phyloP scores from a whole-genome alignment of 805 yeast species.

The Hanseniaspora thailandica region DNA sequence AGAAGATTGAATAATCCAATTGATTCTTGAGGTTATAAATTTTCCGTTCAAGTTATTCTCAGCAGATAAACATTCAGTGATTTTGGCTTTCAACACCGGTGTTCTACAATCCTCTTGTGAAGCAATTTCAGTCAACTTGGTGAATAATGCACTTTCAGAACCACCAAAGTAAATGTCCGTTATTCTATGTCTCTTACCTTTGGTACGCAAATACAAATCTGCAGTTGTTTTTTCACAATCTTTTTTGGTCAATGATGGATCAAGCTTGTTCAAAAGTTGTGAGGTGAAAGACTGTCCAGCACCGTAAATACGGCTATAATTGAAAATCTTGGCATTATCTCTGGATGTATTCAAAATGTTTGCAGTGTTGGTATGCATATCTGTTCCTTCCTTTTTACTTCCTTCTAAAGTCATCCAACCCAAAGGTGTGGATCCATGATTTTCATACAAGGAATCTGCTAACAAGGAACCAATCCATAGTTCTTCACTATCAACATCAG shows the following conservation, averaged over 20 bases:
- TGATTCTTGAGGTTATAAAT: constrained; percentile 79
- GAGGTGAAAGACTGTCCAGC: constrained; percentile 91
- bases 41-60: constrained; percentile 44
- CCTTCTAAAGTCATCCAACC: constrained; percentile 99
- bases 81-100: constrained; percentile 86
- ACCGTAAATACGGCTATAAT: constrained; percentile 94
- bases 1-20: constrained; percentile 96
- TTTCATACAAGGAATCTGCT: constrained; percentile 78
- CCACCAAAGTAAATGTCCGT: constrained; percentile 65
- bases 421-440: constrained; percentile 92
- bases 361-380: constrained; percentile 89
- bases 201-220: constrained; percentile 64
- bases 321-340: constrained; percentile 87
- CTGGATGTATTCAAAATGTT: constrained; percentile 76
- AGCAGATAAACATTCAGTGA: constrained; percentile 68
- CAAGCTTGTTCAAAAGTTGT: constrained; percentile 70
- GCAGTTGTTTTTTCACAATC: constrained; percentile 55
- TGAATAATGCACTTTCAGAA: constrained; percentile 83
- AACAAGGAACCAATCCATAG: constrained; percentile 93
- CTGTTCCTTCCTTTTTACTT: constrained; percentile 80
- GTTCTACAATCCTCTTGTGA: constrained; percentile 69
- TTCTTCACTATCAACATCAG: constrained; percentile 97
- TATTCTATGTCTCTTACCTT: constrained; percentile 41
- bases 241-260: constrained; percentile 55
- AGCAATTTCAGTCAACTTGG: constrained; percentile 78